These are phyloP conservation scores for Carnegiea gigantea DNA, from an alignment of 179 eudicot species.

Conservation along the genomic window DNA sequence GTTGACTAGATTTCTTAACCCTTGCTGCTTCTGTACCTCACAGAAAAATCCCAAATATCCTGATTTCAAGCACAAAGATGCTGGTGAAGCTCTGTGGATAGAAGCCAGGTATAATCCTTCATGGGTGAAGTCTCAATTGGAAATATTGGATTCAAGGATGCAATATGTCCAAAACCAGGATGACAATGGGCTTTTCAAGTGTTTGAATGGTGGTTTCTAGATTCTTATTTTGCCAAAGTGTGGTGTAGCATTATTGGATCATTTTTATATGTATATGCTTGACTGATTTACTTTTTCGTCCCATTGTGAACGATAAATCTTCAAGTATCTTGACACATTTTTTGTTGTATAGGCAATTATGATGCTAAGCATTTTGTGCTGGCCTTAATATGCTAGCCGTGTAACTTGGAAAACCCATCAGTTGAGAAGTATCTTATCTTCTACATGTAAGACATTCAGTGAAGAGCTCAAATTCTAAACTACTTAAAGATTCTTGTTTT, in stretches of 20 bases:
- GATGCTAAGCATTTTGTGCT: neutral
- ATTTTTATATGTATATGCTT: conserved; percentile 16
- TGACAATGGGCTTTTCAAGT: conserved; percentile 30
- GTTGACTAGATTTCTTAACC: neutral
- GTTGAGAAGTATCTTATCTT: neutral
- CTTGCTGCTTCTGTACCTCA: conserved; percentile 13
- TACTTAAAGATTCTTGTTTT: neutral
- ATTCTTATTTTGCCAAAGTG: conserved; percentile 17
- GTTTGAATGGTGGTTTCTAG: conserved; percentile 38
- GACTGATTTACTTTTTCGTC: conserved; percentile 5
- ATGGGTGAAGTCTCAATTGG: conserved; percentile 88
- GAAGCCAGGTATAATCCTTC: conserved; percentile 72
- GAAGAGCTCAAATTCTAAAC: neutral
- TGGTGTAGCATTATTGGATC: conserved; percentile 1
- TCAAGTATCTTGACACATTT: neutral
- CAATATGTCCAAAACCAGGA: conserved; percentile 52
- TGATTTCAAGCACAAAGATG: conserved; percentile 97
- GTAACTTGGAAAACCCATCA: conserved; percentile 9
- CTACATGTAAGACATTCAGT: neutral
- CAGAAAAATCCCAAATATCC: conserved; percentile 86
- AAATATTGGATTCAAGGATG: conserved; percentile 70
- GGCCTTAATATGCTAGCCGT: neutral
- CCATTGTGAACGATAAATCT: neutral
- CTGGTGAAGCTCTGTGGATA: conserved; percentile 91
- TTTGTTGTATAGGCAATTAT: conserved; percentile 14